Base-by-base conservation (phyloP, 129 eudicot genomes). In the Flaveria ramosissima region DNA sequence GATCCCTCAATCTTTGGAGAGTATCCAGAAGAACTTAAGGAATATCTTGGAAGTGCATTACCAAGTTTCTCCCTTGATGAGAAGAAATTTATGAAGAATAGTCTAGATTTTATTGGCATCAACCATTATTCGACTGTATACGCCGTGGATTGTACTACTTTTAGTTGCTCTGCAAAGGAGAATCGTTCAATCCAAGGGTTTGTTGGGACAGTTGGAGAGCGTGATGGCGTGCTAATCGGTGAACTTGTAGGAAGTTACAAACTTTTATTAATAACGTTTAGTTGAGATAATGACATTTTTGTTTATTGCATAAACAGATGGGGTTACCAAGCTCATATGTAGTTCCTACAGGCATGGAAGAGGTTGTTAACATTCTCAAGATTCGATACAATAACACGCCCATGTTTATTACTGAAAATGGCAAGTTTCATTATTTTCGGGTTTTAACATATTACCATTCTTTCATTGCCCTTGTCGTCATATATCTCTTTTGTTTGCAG, bases 351-450 rank as follows among this genome's bases (percentile, higher is more conserved):
- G 98, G 93, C 81, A 84, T 90, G 92, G 86, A 77, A 83, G 81
- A 83, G 72, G 75, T 88, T 30, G 80, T 92, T 39, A 63, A 80
- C 16, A 80, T 75, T 74, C 21, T 89, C 39, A 85, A 83, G 83
- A 81, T 57, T 41, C 84, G 91, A 63, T 92, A 89, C 76, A 71
- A 84, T 62, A 87, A 87, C 80, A 87, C 48, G 27, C 90, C 91
- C 42, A 85, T 89, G 78, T 85, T 75, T 78, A 69, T 92, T 41
- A 89, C 95, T 24, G 96, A 89, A 84, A 92, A 92, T 83, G 96
- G 96, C 84, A 39, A 82, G 86, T 60, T 23, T n/a, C 53, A 62
- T n/a, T 24, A 15, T 56, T 77, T 41, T 43, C 14, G 1, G 21
- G 30, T 80, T 64, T 19, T 6, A 23, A 23, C 41, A 23, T 24